Base-by-base conservation (phyloP, 148 eudicot species). In the Dysphania ambrosioides region DNA sequence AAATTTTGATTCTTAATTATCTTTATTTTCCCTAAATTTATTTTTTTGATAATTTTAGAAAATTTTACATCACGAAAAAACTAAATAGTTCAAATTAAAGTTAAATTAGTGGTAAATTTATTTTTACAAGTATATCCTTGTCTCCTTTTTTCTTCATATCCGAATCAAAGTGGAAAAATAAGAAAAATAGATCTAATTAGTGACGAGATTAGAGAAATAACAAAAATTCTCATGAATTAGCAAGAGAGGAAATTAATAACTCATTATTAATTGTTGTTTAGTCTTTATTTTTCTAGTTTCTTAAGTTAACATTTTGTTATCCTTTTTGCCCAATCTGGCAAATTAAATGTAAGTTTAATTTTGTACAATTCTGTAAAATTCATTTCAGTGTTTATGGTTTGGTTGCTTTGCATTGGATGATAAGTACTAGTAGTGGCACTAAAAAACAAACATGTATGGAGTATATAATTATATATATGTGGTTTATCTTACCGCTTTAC, bases 281-380 rank as follows among this genome's bases (percentile, higher is more conserved):
- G n/a, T 69, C 41, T 56, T 64, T 63, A 63, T 55, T 80, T 66
- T 55, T 55, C 78, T 29, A 53, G 6, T 2, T 19, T 13, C 31
- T n/a, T n/a, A n/a, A 35, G n/a, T 27, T 30, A 66, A 65, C 75
- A 70, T 64, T 80, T 70, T 55, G 67, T 80, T 34, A 61, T 62
- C 16, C 16, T 63, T 42, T 36, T 71, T 65, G 76, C 73, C 68
- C 59, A 44, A 76, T 71, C 76, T 27, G 76, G 76, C 79, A 53
- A 53, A 19, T 53, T 19, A 71, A 76, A 72, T 65, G 29, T 64
- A 75, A 63, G 35, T 42, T 72, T 31, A 6, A 26, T 40, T 79
- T 77, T 78, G 53, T 55, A 66, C 53, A n/a, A n/a, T n/a, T n/a
- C n/a, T n/a, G n/a, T n/a, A n/a, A n/a, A n/a, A n/a, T n/a, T n/a